Percentiles rank a stretch among this genome's conserved stretches.
Conservation (phyloP, 2,329 filamentous ascomycete species). For the Aaosphaeria pasadenensis region DNA sequence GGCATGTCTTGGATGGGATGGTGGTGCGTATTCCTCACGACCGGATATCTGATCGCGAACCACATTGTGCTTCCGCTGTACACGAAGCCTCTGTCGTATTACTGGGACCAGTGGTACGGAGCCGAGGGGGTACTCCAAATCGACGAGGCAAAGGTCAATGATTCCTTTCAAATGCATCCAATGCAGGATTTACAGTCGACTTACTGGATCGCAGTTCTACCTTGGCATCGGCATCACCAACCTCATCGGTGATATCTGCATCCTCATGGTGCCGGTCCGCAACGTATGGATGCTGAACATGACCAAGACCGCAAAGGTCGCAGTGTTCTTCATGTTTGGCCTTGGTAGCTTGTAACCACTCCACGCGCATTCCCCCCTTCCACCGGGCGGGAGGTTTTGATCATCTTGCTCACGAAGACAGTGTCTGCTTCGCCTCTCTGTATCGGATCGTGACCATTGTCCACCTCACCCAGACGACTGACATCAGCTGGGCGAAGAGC, state of each 20-base stretch:
- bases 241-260: conserved; percentile 17
- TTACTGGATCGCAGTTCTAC: conserved; percentile 16
- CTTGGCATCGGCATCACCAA: conserved; percentile 22
- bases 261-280: conserved; percentile 7
- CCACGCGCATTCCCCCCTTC: not conserved
- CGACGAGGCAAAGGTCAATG: conserved; percentile 16
- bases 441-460: conserved; percentile 24
- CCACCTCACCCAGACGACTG: conserved; percentile 12
- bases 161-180: not conserved
- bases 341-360: conserved; percentile 19
- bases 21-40: no score
- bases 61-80: no score
- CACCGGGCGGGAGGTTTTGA: no score
- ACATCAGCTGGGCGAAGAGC: conserved; percentile 25
- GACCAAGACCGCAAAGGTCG: conserved; percentile 17
- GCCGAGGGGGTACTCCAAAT: conserved; percentile 12
- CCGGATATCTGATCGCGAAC: no score
- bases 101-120: conserved; percentile 1
- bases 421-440: conserved; percentile 22
- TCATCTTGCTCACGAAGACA: not conserved
- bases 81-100: no score
- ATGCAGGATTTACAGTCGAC: no score
- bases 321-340: conserved; percentile 19
- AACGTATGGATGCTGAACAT: conserved; percentile 10
- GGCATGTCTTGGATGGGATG: no score